Percentiles rank a stretch among this genome's conserved stretches.
Conservation (phyloP, 345 rosid genomes). For the sweet orange (Citrus sinensis) region DVS_A1.0 CM039163.1:45369001-45369500, state of each 20-base stretch:
- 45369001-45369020: not conserved
- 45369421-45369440: slow-evolving; percentile 89
- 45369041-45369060: not conserved
- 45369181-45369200: slow-evolving; percentile 97
- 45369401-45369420: slow-evolving; percentile 85
- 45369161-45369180: slow-evolving; percentile 91
- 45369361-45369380: slow-evolving; percentile 95
- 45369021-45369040: not conserved
- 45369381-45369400: slow-evolving; percentile 80
- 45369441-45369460: slow-evolving; percentile 85
- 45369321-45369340: slow-evolving; percentile 61
- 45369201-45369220: slow-evolving; percentile 92
- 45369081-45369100: not conserved
- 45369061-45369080: not conserved
- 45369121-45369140: not conserved
- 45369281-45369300: not conserved
- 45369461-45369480: slow-evolving; percentile 66
- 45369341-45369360: slow-evolving; percentile 91
- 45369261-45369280: not conserved
- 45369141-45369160: slow-evolving; percentile 79
- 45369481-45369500: no score
- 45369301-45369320: not conserved
- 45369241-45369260: slow-evolving; percentile 58
- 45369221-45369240: slow-evolving; percentile 98
- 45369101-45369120: not conserved